Conservation (phyloP, 2,329 filamentous ascomycete genomes). For the Grosmannia huntii region DNA sequence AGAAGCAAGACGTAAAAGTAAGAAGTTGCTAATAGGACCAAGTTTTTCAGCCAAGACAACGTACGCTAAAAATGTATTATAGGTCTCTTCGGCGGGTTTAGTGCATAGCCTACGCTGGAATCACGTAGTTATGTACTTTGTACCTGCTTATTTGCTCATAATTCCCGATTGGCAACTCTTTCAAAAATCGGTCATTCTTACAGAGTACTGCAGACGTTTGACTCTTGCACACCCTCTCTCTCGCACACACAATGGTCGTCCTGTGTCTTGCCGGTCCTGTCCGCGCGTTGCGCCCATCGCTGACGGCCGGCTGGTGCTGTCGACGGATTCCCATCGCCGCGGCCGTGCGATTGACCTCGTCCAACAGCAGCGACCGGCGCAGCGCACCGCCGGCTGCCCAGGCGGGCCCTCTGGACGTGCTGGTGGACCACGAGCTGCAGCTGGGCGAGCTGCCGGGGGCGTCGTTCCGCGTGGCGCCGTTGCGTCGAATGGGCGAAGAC, state of each 20-base stretch:
- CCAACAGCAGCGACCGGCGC: not conserved
- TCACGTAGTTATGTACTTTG: too few species aligned
- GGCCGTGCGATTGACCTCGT: not conserved
- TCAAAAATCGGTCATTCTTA: too few species aligned
- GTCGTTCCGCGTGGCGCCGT: slow-evolving; percentile 78
- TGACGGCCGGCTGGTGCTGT: not conserved
- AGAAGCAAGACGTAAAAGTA: too few species aligned
- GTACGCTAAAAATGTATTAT: too few species aligned
- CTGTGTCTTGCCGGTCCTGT: slow-evolving; percentile 7
- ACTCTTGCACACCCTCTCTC: too few species aligned
- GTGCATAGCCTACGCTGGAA: too few species aligned
- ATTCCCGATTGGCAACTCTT: too few species aligned
- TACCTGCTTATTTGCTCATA: too few species aligned
- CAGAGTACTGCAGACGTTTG: too few species aligned
- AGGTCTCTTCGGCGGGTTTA: too few species aligned
- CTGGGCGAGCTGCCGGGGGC: slow-evolving; percentile 83
- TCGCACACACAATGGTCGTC: slow-evolving; percentile 1
- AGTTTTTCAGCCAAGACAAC: too few species aligned
- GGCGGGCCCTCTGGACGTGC: slow-evolving; percentile 14
- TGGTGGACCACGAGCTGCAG: slow-evolving; percentile 44
- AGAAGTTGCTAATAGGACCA: too few species aligned
- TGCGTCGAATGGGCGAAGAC: slow-evolving; percentile 75
- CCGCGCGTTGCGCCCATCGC: slow-evolving; percentile 9
- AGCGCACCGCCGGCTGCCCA: not conserved
- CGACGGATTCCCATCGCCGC: not conserved